phyloP scores from a whole-genome alignment of 1,284 basidiomycete species.

The Ceratobasidium sp. region DNA sequence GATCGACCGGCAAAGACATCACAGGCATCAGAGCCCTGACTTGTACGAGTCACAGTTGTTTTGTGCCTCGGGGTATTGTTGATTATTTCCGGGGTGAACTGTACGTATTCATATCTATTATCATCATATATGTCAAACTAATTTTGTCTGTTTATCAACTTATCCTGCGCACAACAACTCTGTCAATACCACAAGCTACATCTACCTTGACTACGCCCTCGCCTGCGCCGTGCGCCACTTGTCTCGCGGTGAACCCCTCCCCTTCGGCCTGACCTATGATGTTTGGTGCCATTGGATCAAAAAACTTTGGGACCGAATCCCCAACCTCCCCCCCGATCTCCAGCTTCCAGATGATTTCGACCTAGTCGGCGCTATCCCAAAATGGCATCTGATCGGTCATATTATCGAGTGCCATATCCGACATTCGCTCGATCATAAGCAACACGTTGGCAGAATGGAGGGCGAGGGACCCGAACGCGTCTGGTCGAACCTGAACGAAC shows the following conservation, averaged over 20 bases:
- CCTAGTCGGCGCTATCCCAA: slow-evolving; percentile 19
- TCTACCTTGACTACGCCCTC: slow-evolving; percentile 9
- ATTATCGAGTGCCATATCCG: not conserved
- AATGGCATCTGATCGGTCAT: slow-evolving; percentile 27
- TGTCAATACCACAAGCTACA: too few species aligned
- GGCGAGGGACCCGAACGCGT: too few species aligned
- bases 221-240: not conserved
- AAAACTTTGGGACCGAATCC: not conserved
- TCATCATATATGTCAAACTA: not conserved
- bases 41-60: slow-evolving; percentile 16
- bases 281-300: slow-evolving; percentile 23
- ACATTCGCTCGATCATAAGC: slow-evolving; percentile 8
- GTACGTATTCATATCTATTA: not conserved
- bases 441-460: not conserved
- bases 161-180: too few species aligned
- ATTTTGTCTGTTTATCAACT: slow-evolving; percentile 4
- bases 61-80: slow-evolving; percentile 8
- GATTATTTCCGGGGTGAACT: slow-evolving; percentile 25
- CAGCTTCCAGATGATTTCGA: not conserved
- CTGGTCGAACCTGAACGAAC: slow-evolving; percentile 25
- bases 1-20: slow-evolving; percentile 1
- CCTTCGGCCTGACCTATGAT: slow-evolving; percentile 17
- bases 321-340: not conserved
- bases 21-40: slow-evolving; percentile 12
- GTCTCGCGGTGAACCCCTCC: not conserved